These are phyloP conservation scores for Plectosphaerella cucumerina DNA, from an alignment of 2,329 filamentous ascomycete genomes.

Conservation along the genomic window DNA sequence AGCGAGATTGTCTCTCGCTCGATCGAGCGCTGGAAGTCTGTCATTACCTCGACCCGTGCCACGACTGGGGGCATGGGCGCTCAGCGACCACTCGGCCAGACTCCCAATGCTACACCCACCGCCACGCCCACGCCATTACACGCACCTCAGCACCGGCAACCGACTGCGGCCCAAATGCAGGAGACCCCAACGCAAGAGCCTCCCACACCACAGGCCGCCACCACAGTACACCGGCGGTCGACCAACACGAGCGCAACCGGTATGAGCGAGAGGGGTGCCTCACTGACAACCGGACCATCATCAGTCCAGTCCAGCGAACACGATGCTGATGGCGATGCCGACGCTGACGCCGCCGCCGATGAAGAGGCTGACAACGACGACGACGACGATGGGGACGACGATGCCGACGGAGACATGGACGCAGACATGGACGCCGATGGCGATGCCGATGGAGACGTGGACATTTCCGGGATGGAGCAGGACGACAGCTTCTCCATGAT, in stretches of 20 bases:
- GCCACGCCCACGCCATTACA: constrained; percentile 17
- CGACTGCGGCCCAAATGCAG: constrained; percentile 16
- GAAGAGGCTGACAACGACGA: constrained; percentile 16
- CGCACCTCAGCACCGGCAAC: constrained; percentile 13
- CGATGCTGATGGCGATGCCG: constrained; percentile 30
- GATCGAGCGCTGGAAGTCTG: constrained; percentile 59
- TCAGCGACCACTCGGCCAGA: constrained; percentile 44
- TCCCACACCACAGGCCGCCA: constrained; percentile 14
- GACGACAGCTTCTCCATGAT: constrained; percentile 52
- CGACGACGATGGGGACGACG: constrained; percentile 32
- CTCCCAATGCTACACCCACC: constrained; percentile 9
- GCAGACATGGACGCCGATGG: constrained; percentile 26
- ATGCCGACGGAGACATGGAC: constrained; percentile 27
- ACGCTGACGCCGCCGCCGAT: constrained; percentile 36
- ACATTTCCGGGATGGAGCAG: constrained; percentile 53
- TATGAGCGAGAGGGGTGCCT: constrained; percentile 26
- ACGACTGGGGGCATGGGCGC: constrained; percentile 40
- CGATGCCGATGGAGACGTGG: constrained; percentile 23
- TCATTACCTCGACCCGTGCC: constrained; percentile 48
- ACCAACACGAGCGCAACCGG: constrained; percentile 29
- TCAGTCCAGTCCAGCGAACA: constrained; percentile 42
- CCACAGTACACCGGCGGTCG: constrained; percentile 19
- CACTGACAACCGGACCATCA: constrained; percentile 28
- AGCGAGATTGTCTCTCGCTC: constrained; percentile 46
- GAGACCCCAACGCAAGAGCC: constrained; percentile 16